Evolutionary conservation across 2,329 filamentous ascomycete species (phyloP), one percentile per base, ranked within the genome.

Genomic region (Tolypocladium capitatum): DNA sequence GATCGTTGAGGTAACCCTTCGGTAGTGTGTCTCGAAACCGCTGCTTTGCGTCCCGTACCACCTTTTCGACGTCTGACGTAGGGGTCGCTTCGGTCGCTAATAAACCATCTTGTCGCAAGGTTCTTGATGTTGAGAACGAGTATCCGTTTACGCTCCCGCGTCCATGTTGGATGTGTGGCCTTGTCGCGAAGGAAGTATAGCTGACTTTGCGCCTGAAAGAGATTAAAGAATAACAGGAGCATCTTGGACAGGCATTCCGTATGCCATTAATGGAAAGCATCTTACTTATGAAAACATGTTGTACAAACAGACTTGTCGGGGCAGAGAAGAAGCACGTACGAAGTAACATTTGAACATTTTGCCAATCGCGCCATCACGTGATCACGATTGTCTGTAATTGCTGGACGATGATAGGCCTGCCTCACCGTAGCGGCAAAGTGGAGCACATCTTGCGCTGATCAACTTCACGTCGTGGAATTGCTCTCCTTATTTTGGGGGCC

Each of bases 21-120:
- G 90, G 90, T 24, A 96, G 65, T 0, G 75, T 81, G 58, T 92
- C 82, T 51, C 88, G 83, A 62, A 88, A 94, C 9, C 78, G 73
- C 53, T 86, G 82, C 56, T 84, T 80, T 33, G 86, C 83, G 55
- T 80, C 73, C 48, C 84, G 78, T 31, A 87, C 87, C 8, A 83
- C 68, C 11, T 71, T 69, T 60, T 87, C 84, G 48, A 78, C 69
- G 5, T 76, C 69, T 11, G 61, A 53, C 10, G 32, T 10, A 3
- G 51, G 24, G 28, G 35, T 32, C 47, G 32, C 4, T n/a, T 13
- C 13, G 11, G 40, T 18, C 41, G 42, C n/a, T 21, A 13, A 20
- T 11, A 45, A 11, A 5, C 49, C 24, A 16, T 57, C 56, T 41
- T 60, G 55, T 51, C 51, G 55, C 43, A 55, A 49, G 46, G 33